A percentile compares a stretch with the other conserved stretches of the same genome.
Evolutionary conservation across 2,329 filamentous ascomycete genomes (phyloP).

Genomic region (Penicillium janthinellum): DNA sequence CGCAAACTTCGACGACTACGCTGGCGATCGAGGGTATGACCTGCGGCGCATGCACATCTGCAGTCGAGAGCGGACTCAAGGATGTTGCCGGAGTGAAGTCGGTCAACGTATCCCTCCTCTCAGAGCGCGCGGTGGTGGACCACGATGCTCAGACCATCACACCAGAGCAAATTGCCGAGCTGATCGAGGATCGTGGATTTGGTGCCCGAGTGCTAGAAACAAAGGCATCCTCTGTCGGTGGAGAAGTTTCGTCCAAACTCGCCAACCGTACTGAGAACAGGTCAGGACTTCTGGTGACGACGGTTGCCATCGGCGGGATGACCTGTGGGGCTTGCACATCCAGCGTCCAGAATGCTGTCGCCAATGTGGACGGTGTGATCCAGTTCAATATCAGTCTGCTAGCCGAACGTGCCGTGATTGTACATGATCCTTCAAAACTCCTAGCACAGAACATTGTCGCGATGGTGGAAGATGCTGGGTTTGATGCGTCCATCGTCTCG

Average conservation of each 20-base stretch:
- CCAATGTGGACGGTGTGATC: slow-evolving; percentile 71
- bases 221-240: slow-evolving; percentile 42
- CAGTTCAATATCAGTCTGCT: slow-evolving; percentile 95
- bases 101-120: slow-evolving; percentile 81
- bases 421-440: slow-evolving; percentile 75
- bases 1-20: slow-evolving; percentile 65
- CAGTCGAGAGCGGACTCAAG: slow-evolving; percentile 78
- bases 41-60: slow-evolving; percentile 84
- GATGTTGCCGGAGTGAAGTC: slow-evolving; percentile 70
- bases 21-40: slow-evolving; percentile 86
- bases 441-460: slow-evolving; percentile 73
- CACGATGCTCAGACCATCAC: slow-evolving; percentile 65
- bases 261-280: slow-evolving; percentile 36
- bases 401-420: slow-evolving; percentile 85
- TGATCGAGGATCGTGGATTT: slow-evolving; percentile 72
- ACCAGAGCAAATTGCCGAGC: slow-evolving; percentile 58
- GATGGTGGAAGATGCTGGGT: slow-evolving; percentile 86
- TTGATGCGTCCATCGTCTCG: slow-evolving; percentile 81
- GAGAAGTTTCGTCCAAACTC: slow-evolving; percentile 35
- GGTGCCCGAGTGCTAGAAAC: slow-evolving; percentile 78
- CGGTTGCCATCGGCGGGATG: slow-evolving; percentile 91
- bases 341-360: slow-evolving; percentile 82
- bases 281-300: slow-evolving; percentile 65
- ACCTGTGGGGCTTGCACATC: slow-evolving; percentile 96
- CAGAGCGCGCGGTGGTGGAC: slow-evolving; percentile 81